Evolutionary conservation across 257 asterid species (phyloP).

Genomic region (Mitragyna speciosa): DNA sequence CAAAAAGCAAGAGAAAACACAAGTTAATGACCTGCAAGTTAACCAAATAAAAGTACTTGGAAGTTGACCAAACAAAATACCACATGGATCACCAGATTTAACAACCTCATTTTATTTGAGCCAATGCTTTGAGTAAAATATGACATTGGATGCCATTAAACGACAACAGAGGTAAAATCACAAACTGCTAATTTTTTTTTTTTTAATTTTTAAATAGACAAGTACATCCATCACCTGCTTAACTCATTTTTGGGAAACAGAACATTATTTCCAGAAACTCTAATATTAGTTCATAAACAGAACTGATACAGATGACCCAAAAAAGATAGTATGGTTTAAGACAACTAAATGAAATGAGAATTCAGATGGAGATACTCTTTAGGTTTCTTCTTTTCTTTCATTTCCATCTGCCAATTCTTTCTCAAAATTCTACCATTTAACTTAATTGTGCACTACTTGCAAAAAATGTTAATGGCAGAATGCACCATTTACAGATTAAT

Average conservation of each 20-base stretch:
- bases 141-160: neutral
- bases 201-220: neutral
- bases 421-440: neutral
- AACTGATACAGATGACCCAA: neutral
- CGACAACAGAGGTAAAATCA: neutral
- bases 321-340: too few relatives aligned
- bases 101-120: too few relatives aligned
- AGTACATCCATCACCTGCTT: neutral
- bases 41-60: neutral
- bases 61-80: neutral
- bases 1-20: constrained; percentile 12
- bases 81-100: neutral
- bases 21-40: neutral
- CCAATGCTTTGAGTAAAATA: neutral
- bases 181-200: neutral
- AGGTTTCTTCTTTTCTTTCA: neutral
- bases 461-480: neutral
- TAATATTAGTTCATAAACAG: neutral
- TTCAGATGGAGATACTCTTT: neutral
- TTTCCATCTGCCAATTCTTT: neutral
- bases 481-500: neutral
- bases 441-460: too few relatives aligned
- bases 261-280: neutral
- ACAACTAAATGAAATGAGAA: neutral
- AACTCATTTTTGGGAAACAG: neutral